Conservation (phyloP, 2,329 filamentous ascomycete genomes). For the Trichoderma citrinoviride region DNA sequence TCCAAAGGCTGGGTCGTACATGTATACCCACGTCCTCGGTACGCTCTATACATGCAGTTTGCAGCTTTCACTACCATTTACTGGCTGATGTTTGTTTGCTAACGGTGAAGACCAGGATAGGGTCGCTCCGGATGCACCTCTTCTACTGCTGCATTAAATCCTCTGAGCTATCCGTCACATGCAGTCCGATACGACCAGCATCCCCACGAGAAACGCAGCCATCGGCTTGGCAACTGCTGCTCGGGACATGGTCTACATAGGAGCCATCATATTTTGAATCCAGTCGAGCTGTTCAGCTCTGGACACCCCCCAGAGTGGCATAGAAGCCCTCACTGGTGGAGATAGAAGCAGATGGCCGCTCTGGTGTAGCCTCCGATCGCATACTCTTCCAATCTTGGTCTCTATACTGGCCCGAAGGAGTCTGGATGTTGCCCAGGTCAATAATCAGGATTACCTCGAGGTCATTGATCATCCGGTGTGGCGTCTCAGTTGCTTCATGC, state of each 20-base stretch:
- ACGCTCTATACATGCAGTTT: background rate
- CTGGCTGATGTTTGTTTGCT: background rate
- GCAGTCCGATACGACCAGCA: background rate
- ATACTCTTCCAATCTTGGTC: background rate
- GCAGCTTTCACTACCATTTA: background rate
- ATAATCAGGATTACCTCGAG: background rate
- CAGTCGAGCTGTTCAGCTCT: background rate
- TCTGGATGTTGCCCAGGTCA: background rate
- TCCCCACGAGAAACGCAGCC: background rate
- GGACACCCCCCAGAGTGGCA: too few species aligned
- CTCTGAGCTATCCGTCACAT: background rate
- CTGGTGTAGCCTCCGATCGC: background rate
- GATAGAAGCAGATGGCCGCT: background rate
- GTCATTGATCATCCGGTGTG: background rate
- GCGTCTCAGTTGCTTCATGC: background rate
- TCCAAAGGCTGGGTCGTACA: too few species aligned
- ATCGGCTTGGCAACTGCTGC: background rate
- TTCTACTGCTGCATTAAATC: conserved; percentile 1
- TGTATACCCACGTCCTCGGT: background rate
- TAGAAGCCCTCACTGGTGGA: background rate
- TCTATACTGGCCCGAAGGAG: background rate
- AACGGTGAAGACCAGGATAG: background rate
- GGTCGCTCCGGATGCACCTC: conserved; percentile 6
- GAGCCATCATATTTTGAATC: background rate
- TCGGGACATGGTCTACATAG: background rate